Evolutionary conservation across 1,139 yeast species (phyloP), one percentile per base, ranked within the genome.

Genomic region (Yamadazyma dendronema): DNA sequence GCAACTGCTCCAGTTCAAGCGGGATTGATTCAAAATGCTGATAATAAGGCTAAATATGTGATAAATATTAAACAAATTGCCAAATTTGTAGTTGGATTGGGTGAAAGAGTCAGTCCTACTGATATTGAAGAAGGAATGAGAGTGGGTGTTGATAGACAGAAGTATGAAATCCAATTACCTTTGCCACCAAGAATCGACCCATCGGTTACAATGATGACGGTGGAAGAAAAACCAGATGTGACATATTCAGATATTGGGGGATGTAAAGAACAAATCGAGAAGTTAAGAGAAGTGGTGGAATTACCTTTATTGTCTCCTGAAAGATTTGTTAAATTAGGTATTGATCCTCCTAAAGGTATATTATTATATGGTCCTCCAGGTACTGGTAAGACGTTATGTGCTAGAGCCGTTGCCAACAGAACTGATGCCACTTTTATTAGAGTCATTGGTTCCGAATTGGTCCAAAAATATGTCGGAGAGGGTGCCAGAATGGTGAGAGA

Each of bases 71-170:
- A 92, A 65, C 99, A 94, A 62, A 90, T 92, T 54, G 99, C 99
- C 49, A 92, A 92, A 65, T 92, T 92, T 60, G 97, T 92, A 39
- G 98, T 92, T 36, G 95, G 94, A 6, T 74, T 92, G 44, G 99
- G 97, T 33, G 97, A 94, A 59, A 77, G 96, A 48, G 97, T 94
- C 12, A 85, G 96, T 22, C 98, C 98, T 26, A 92, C 98, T 1
- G 99, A 92, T 75, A 90, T 92, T 43, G 98, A 92, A 65, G 98
- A 94, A 65, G 98, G 98, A 34, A 94, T 92, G 98, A 79, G 98
- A 60, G 97, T 92, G 32, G 99, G 98, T 55, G 98, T 92, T 43
- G 98, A 92, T 62, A 81, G 98, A 63, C 89, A 87, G 56, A 92
- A 92, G 64, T 92, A 94, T 65, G 96, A 90, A 62, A 92, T 92